Conservation (phyloP, 305 asterid species). For the Fraxinus greggii region DNA sequence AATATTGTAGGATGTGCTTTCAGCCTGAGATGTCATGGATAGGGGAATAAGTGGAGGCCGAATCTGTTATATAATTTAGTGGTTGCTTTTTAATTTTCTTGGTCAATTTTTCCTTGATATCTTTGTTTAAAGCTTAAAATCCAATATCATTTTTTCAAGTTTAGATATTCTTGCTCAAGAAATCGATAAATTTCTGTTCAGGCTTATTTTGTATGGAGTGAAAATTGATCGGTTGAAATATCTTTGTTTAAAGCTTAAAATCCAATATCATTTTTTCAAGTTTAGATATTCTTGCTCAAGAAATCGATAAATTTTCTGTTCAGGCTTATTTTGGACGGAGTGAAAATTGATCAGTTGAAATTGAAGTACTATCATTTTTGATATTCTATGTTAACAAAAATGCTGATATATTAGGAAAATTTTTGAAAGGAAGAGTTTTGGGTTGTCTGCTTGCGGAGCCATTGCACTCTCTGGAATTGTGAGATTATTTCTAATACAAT, state of each 20-base stretch:
- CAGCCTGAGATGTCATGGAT: background rate
- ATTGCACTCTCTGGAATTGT: background rate
- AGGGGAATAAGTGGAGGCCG: background rate
- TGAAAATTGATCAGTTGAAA: conserved; percentile 13
- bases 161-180: background rate
- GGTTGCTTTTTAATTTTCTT: conserved; percentile 9
- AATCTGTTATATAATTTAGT: conserved; percentile 9
- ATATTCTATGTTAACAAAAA: background rate
- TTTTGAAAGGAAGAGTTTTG: background rate
- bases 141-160: background rate
- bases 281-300: background rate
- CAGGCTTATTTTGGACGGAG: conserved; percentile 16
- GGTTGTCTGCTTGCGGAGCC: conserved; percentile 3
- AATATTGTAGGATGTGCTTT: conserved; percentile 3
- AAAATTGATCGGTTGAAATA: conserved; percentile 13
- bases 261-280: background rate
- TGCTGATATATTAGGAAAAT: background rate
- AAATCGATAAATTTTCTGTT: conserved; percentile 4
- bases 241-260: background rate
- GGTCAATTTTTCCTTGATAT: conserved; percentile 4
- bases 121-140: background rate
- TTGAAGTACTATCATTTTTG: conserved; percentile 13
- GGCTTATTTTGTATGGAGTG: conserved; percentile 16
- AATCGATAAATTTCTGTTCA: conserved; percentile 6
- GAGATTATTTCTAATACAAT: background rate